Evolutionary conservation across 805 yeast species (phyloP).

Genomic region (Pichia pseudocactophila): DNA sequence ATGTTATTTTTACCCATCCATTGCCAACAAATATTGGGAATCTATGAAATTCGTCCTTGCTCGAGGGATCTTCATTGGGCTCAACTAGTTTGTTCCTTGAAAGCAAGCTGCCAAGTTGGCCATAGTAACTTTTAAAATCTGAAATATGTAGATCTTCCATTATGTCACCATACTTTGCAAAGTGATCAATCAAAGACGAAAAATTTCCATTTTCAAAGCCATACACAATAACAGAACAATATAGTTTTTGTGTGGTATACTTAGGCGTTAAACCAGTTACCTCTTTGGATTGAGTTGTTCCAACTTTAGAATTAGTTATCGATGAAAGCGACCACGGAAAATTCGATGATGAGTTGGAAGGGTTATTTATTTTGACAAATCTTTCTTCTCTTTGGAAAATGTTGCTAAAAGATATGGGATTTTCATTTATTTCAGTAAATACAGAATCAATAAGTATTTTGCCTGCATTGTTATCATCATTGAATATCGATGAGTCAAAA

Average conservation of each 20-base stretch:
- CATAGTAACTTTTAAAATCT: constrained; percentile 2
- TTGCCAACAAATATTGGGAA: constrained; percentile 74
- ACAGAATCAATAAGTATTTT: constrained; percentile 22
- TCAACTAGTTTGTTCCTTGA: neutral
- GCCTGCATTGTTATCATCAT: constrained; percentile 29
- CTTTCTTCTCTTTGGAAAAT: constrained; percentile 33
- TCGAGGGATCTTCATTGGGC: neutral
- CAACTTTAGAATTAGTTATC: neutral
- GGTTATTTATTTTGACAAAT: neutral
- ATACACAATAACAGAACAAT: constrained; percentile 70
- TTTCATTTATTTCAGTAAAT: constrained; percentile 29
- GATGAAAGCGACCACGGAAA: no score
- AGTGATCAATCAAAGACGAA: constrained; percentile 44
- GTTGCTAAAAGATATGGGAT: constrained; percentile 38
- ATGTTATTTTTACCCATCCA: constrained; percentile 89
- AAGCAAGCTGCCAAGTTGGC: constrained; percentile 2
- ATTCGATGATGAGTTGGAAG: no score
- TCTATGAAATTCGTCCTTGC: neutral
- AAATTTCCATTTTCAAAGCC: constrained; percentile 82
- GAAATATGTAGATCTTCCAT: constrained; percentile 10
- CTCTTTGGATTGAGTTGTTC: neutral
- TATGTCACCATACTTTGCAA: constrained; percentile 11
- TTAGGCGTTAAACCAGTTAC: neutral
- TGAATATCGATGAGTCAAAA: constrained; percentile 37
- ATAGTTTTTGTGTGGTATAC: constrained; percentile 21